Base-by-base conservation (phyloP, 1,139 yeast genomes). In the Blastobotrys apis region DNA sequence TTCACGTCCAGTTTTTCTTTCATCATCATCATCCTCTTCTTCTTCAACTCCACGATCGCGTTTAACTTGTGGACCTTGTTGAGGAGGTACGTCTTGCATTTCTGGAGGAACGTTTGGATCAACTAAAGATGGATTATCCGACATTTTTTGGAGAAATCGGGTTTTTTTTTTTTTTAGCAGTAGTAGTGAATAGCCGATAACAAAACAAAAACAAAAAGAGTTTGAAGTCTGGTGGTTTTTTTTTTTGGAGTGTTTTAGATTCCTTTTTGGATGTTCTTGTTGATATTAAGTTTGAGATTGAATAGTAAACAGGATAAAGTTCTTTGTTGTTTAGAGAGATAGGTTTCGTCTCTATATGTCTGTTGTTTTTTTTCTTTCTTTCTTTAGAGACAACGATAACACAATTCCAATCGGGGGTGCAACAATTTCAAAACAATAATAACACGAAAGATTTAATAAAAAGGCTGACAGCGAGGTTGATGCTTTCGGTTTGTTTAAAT, bases 21-120 rank as follows among this genome's bases (percentile, higher is more conserved):
- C 84, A 47, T 84, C 94, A 51, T 84, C 95, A 53, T 84, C 94
- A 49, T 81, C 86, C 33, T 71, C 75, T 32, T 73, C 73, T 27
- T 66, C 70, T 22, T 72, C 78, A 25, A 57, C 58, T 37, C 49
- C 47, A 32, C 56, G 53, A 42, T 53, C 56, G 31, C 58, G 52
- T 37, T 56, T 53, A 31, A 52, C 37, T 23, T 45, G 40, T 16
- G 42, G 42, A 20, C 13, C 36, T 30, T 19, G 37, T 15, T 31
- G 46, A 19, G 23, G 34, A 27, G 19, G 42, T n/a, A n/a, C n/a
- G n/a, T n/a, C n/a, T n/a, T n/a, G n/a, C n/a, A n/a, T n/a, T n/a
- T n/a, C n/a, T 29, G 29, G 41, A 17, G 41, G 38, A 21, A 54
- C 39, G 41, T 51, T 52, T 33, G 46, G 5, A 36, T 36, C 39